Evolutionary conservation across 2,329 filamentous ascomycete genomes (phyloP).

Genomic region (Hyphodiscus sp.): DNA sequence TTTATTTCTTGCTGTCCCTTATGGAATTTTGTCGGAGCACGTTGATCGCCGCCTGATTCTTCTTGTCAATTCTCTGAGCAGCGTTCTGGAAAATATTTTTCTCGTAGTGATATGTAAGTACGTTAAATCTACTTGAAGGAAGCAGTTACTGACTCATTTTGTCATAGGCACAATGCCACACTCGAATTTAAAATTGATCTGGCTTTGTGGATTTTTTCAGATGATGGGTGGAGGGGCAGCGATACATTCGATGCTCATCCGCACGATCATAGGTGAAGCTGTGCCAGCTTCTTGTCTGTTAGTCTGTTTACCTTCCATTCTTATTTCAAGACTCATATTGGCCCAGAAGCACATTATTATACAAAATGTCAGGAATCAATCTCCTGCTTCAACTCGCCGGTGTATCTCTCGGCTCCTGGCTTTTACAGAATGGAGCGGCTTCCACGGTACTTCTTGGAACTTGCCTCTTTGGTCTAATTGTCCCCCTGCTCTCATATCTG

Average conservation of each 20-base stretch:
- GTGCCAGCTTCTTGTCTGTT: background rate
- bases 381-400: background rate
- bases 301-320: background rate
- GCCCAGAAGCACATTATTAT: background rate
- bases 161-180: background rate
- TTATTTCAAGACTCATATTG: background rate
- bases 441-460: background rate
- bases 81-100: background rate
- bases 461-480: background rate
- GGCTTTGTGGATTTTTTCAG: background rate
- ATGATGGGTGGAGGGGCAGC: background rate
- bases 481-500: background rate
- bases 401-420: background rate
- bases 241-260: background rate
- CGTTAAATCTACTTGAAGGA: too few relatives aligned
- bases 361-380: slow-evolving; percentile 2
- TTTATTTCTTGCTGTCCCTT: background rate
- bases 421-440: background rate
- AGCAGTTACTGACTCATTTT: too few relatives aligned
- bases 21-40: slow-evolving; percentile 1
- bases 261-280: slow-evolving; percentile 1
- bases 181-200: background rate
- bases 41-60: background rate
- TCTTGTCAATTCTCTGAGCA: background rate
- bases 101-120: background rate